Conservation (phyloP, 169 alveolate species). For the Eimeria maxima region DNA sequence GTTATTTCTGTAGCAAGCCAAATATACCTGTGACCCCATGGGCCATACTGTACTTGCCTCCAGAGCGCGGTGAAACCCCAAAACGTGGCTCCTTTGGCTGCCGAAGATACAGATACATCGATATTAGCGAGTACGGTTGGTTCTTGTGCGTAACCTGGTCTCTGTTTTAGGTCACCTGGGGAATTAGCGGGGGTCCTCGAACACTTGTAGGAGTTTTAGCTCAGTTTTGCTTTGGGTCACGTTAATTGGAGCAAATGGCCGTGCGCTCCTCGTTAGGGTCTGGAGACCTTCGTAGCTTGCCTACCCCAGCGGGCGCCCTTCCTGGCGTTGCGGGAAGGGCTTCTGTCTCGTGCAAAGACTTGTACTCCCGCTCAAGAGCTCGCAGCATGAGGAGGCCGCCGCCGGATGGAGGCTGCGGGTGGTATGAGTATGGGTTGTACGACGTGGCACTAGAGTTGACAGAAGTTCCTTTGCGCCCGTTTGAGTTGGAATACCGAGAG, state of each 20-base stretch:
- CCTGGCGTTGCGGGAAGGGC: slow-evolving; percentile 38
- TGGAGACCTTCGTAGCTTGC: not conserved
- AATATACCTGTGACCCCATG: not conserved
- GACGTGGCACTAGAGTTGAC: slow-evolving; percentile 57
- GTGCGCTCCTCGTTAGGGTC: not conserved
- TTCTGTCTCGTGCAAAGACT: slow-evolving; percentile 14
- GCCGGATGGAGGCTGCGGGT: slow-evolving; percentile 39
- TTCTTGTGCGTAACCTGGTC: not conserved
- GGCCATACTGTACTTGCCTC: not conserved
- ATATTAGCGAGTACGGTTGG: not conserved
- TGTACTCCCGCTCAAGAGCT: slow-evolving; percentile 18
- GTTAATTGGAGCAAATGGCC: not conserved
- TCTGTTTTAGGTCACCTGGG: not conserved
- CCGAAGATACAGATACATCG: not conserved
- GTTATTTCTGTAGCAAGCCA: not conserved
- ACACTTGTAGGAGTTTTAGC: not conserved
- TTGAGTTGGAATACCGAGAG: slow-evolving; percentile 52
- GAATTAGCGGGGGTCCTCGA: not conserved
- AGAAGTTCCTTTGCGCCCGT: slow-evolving; percentile 42
- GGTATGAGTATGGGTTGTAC: slow-evolving; percentile 46
- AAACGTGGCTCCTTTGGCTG: no score
- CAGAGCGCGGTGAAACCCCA: not conserved
- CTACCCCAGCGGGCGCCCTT: not conserved
- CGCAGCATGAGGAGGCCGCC: not conserved
- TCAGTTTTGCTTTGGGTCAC: not conserved